These are phyloP conservation scores for Cryptococcus sp. DNA, from an alignment of 1,284 basidiomycete genomes.

Conservation along the genomic window DNA sequence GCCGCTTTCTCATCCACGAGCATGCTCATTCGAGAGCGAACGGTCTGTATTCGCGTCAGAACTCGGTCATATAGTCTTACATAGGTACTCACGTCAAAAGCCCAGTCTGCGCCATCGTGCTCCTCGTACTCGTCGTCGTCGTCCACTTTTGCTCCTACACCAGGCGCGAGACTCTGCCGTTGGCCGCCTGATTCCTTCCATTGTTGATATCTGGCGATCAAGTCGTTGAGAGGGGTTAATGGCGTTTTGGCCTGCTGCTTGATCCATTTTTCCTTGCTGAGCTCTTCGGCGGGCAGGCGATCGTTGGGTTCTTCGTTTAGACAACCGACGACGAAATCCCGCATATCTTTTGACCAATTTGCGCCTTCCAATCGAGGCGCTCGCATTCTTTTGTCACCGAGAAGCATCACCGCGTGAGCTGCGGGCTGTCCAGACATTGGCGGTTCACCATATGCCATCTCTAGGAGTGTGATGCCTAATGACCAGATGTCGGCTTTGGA, in stretches of 20 bases:
- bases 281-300: conserved; percentile 86
- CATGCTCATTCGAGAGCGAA: conserved; percentile 46
- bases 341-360: conserved; percentile 74
- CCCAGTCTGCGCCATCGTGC: conserved; percentile 46
- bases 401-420: conserved; percentile 85
- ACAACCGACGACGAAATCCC: conserved; percentile 84
- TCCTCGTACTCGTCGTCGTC: conserved; percentile 40
- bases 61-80: not conserved
- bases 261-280: conserved; percentile 91
- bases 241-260: conserved; percentile 71
- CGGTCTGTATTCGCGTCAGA: conserved; percentile 31
- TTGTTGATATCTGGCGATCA: conserved; percentile 71
- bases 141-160: conserved; percentile 49
- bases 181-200: conserved; percentile 80
- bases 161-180: conserved; percentile 69
- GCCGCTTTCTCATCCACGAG: conserved; percentile 35
- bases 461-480: conserved; percentile 89
- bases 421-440: conserved; percentile 76
- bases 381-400: conserved; percentile 67
- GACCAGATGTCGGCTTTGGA: conserved; percentile 98
- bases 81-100: conserved; percentile 46
- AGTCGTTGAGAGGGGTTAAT: conserved; percentile 74
- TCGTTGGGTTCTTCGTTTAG: conserved; percentile 78
- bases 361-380: conserved; percentile 76
- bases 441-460: conserved; percentile 71